Conservation (phyloP, 2,329 filamentous ascomycete genomes). For the Nemania sp. region DNA sequence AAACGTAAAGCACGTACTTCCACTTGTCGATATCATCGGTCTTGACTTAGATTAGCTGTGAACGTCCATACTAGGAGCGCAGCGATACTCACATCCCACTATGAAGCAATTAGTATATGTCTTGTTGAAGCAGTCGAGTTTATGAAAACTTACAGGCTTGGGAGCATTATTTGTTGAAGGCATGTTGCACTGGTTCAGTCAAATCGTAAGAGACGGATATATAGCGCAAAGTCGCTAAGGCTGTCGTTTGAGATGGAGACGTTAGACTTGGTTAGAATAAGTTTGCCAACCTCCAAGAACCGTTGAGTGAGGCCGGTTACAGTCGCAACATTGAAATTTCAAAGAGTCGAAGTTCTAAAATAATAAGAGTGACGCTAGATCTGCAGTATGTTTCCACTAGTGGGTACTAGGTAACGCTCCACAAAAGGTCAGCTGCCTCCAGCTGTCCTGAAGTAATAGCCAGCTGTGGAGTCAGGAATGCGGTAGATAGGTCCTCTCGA, state of each 20-base stretch:
- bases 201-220: neutral
- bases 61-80: neutral
- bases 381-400: slow-evolving; percentile 22
- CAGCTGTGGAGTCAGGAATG: no score
- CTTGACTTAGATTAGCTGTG: slow-evolving; percentile 71
- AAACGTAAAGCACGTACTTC: slow-evolving; percentile 62
- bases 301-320: slow-evolving; percentile 3
- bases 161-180: slow-evolving; percentile 43
- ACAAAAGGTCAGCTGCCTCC: slow-evolving; percentile 14
- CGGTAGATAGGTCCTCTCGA: no score
- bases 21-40: slow-evolving; percentile 98
- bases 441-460: neutral
- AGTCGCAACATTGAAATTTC: slow-evolving; percentile 31
- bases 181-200: slow-evolving; percentile 40
- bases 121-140: neutral
- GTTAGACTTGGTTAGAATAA: neutral
- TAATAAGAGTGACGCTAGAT: slow-evolving; percentile 29
- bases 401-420: neutral
- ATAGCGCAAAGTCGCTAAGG: neutral
- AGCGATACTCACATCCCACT: slow-evolving; percentile 41
- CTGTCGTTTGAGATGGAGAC: neutral
- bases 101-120: slow-evolving; percentile 27
- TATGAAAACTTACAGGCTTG: slow-evolving; percentile 39
- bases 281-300: slow-evolving; percentile 2
- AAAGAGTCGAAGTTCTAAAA: slow-evolving; percentile 25